These are phyloP conservation scores for Leccinum variicolor DNA, from an alignment of 768 basidiomycete genomes.

Conservation along the genomic window DNA sequence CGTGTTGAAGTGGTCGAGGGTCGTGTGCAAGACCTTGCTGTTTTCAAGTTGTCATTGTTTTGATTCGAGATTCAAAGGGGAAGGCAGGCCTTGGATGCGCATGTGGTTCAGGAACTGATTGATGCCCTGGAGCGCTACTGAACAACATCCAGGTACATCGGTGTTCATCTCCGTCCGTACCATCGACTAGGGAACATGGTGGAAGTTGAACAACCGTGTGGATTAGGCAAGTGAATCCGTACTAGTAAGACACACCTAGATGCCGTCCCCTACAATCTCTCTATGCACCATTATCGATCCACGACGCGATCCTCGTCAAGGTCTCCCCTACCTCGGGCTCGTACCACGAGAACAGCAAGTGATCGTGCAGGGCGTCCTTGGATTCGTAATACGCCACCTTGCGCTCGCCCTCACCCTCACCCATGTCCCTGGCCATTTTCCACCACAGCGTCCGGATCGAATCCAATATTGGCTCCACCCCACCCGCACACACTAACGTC, in stretches of 20 bases:
- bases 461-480: constrained; percentile 56
- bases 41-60: too few species aligned
- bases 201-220: background rate
- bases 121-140: background rate
- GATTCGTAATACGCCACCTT: constrained; percentile 46
- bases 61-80: background rate
- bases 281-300: constrained; percentile 30
- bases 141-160: background rate
- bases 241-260: background rate
- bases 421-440: constrained; percentile 52
- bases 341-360: constrained; percentile 46
- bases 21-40: too few species aligned
- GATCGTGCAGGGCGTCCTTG: constrained; percentile 53
- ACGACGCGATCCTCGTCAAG: constrained; percentile 46
- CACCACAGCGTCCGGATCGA: constrained; percentile 46
- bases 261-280: background rate
- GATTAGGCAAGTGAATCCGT: background rate
- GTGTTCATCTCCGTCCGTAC: background rate
- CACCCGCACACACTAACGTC: constrained; percentile 59
- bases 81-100: background rate
- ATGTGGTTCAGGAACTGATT: background rate
- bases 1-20: too few species aligned
- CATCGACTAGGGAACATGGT: background rate
- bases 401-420: constrained; percentile 38
- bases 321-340: constrained; percentile 55